These are phyloP conservation scores for Didymella pinodella DNA, from an alignment of 2,329 filamentous ascomycete species.

Conservation along the genomic window DNA sequence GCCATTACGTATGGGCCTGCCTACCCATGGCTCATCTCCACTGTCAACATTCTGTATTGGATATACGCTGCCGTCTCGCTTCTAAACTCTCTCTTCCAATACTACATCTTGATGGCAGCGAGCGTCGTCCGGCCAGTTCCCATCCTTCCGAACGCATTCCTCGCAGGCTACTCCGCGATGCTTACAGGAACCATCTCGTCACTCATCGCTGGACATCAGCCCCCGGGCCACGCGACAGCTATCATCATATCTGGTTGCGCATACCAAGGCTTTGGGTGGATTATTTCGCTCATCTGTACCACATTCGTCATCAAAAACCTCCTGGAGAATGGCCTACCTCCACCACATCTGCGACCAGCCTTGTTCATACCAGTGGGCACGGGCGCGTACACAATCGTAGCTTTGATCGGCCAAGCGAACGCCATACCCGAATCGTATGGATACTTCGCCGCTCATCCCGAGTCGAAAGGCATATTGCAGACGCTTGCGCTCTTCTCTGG, in stretches of 20 bases:
- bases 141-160: conserved; percentile 75
- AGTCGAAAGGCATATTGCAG: conserved; percentile 44
- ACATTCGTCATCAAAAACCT: conserved; percentile 71
- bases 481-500: conserved; percentile 54
- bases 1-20: conserved; percentile 40
- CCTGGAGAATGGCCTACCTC: conserved; percentile 69
- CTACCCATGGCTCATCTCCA: conserved; percentile 47
- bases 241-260: conserved; percentile 71
- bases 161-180: conserved; percentile 74
- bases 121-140: conserved; percentile 65
- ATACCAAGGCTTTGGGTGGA: conserved; percentile 73
- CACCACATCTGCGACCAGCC: conserved; percentile 67
- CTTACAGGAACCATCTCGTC: conserved; percentile 73
- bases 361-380: conserved; percentile 78
- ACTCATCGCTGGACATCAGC: conserved; percentile 67
- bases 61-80: conserved; percentile 51
- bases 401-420: conserved; percentile 71
- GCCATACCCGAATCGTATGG: conserved; percentile 53
- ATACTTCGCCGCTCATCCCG: conserved; percentile 34
- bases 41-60: conserved; percentile 52
- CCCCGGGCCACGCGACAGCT: conserved; percentile 61
- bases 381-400: conserved; percentile 73
- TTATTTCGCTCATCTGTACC: conserved; percentile 72
- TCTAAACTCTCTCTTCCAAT: conserved; percentile 53
- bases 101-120: conserved; percentile 68